Base-by-base conservation (phyloP, 2,329 filamentous ascomycete species). In the Drechslerella stenobrocha region DNA sequence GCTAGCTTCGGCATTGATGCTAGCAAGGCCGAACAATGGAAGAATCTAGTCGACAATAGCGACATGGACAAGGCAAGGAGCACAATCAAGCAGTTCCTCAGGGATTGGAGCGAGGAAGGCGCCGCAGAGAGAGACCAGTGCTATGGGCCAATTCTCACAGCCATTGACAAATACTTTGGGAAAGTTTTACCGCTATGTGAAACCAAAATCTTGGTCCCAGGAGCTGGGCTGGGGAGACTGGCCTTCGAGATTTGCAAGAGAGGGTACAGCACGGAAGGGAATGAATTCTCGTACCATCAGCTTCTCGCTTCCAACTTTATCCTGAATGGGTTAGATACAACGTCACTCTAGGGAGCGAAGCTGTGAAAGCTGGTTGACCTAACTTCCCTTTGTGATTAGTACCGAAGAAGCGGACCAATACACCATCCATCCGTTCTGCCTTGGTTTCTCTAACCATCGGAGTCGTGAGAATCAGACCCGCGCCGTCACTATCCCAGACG, bases 231-330 rank as follows among this genome's bases (percentile, higher is more conserved):
- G 1, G 93, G 90, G 1, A 83, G 93, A 11, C 79, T 97, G 1
- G 89, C 97, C 0, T 95, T 95, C 73, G 93, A 98, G 44, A 80
- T 97, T 11, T 90, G 87, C 74, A 79, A 79, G 24, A 80, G 79
- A 0, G 91, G 93, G 8, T 95, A 79, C 45, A 28, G 24, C 2
- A 26, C 50, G 9, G 72, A 73, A 47, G 72, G 70, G 6, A 73
- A 73, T 34, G 89, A 98, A 77, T 95, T 97, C 69, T 96, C 91
- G 1, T 97, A 95, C 74, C 93, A 98, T 76, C 90, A 96, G 75
- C 83, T 98, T n/a, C 81, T 97, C 61, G 90, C 90, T 1, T 95
- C 89, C 61, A 83, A 82, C 70, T 84, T 79, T 77, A 72, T 81
- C 6, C 73, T 81, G 35, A 81, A 81, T 61, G 76, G 77, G 69